Conservation (phyloP, 108 stramenopile species). For the Pseudonitzschia pungens region DNA sequence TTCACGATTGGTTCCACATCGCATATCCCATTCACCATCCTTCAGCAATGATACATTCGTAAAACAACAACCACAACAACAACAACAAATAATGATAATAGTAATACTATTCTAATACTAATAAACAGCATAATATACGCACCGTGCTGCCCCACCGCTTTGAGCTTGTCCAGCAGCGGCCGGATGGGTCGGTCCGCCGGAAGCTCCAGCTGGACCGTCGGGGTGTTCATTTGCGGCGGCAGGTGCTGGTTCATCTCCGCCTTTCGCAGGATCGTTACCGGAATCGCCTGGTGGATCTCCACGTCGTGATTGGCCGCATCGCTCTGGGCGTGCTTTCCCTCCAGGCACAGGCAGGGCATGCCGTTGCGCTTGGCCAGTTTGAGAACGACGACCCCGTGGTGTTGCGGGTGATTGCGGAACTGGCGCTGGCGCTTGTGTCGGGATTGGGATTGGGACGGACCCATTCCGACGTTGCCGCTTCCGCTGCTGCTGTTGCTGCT, state of each 20-base stretch:
- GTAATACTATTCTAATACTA: too few species aligned
- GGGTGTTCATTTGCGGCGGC: conserved; percentile 70
- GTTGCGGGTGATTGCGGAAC: too few species aligned
- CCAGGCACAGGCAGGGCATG: conserved; percentile 80
- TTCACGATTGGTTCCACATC: conserved; percentile 18
- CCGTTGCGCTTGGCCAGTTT: conserved; percentile 85
- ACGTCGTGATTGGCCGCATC: conserved; percentile 30
- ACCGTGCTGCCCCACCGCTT: conserved; percentile 54
- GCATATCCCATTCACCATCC: too few species aligned
- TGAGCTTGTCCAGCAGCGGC: conserved; percentile 73
- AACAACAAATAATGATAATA: too few species aligned
- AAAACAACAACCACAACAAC: too few species aligned
- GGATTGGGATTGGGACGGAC: too few species aligned
- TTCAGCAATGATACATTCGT: too few species aligned
- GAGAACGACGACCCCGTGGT: conserved; percentile 41
- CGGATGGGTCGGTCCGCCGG: conserved; percentile 62
- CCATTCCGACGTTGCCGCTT: neutral
- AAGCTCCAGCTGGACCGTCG: conserved; percentile 77
- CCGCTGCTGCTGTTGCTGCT: conserved; percentile 26
- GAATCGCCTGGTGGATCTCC: conserved; percentile 86
- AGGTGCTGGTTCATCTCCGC: conserved; percentile 80
- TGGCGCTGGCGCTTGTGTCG: too few species aligned
- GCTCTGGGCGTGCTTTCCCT: conserved; percentile 37
- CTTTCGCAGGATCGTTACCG: conserved; percentile 69
- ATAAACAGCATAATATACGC: too few species aligned